These are phyloP conservation scores for Apiospora sp. DNA, from an alignment of 2,329 filamentous ascomycete species.

Conservation along the genomic window DNA sequence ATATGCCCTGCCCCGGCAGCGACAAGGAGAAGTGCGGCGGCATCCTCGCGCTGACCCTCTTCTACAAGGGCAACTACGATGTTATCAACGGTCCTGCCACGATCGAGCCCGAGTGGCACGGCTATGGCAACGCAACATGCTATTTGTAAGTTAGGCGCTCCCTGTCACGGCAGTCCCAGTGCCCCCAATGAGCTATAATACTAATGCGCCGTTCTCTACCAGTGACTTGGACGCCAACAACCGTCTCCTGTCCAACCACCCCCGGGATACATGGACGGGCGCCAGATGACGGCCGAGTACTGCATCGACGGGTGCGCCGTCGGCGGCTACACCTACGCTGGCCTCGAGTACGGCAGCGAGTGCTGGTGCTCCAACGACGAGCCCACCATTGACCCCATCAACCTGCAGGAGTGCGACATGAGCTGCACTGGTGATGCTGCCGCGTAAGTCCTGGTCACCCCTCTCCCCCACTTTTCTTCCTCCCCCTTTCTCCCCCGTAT, in stretches of 20 bases:
- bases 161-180: not conserved
- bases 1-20: slow-evolving; percentile 1
- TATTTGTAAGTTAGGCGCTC: not conserved
- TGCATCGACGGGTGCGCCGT: slow-evolving; percentile 41
- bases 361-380: slow-evolving; percentile 40
- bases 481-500: not conserved
- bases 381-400: slow-evolving; percentile 21
- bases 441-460: not conserved
- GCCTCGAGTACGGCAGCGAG: slow-evolving; percentile 46
- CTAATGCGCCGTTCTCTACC: too few species aligned
- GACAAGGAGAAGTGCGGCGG: slow-evolving; percentile 20
- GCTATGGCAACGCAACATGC: not conserved
- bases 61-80: slow-evolving; percentile 15
- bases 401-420: slow-evolving; percentile 13
- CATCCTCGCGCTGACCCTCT: slow-evolving; percentile 8
- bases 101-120: not conserved
- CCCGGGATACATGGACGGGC: slow-evolving; percentile 28
- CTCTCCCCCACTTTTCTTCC: not conserved
- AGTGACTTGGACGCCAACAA: slow-evolving; percentile 3
- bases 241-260: not conserved
- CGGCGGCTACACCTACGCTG: slow-evolving; percentile 46
- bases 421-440: slow-evolving; percentile 17
- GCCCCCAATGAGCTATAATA: too few species aligned
- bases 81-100: not conserved
- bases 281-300: slow-evolving; percentile 46